phyloP scores from a whole-genome alignment of 768 basidiomycete genomes.

The Boletus eberwhitei region DNA sequence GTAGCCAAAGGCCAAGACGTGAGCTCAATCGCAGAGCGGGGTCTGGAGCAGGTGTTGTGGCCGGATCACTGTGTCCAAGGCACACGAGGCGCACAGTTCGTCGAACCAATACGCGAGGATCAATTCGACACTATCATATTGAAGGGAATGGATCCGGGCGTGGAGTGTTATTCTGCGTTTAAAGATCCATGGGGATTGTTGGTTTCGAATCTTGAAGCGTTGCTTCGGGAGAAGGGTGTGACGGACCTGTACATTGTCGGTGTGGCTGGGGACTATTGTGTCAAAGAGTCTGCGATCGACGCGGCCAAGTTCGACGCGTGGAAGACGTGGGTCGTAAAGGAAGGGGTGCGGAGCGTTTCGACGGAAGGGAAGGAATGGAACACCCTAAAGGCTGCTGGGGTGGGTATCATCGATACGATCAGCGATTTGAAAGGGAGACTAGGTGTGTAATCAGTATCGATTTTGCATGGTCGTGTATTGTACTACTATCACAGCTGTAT shows the following conservation, averaged over 20 bases:
- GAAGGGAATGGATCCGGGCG: constrained; percentile 54
- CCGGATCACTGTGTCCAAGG: constrained; percentile 74
- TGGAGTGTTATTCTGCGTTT: constrained; percentile 86
- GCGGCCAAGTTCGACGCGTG: constrained; percentile 44
- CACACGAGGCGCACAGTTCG: constrained; percentile 58
- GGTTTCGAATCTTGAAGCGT: constrained; percentile 44
- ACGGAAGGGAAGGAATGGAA: constrained; percentile 36
- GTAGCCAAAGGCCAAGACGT: constrained; percentile 26
- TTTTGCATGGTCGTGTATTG: neutral
- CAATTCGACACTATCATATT: constrained; percentile 42
- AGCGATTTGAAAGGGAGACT: constrained; percentile 29
- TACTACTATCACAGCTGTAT: neutral
- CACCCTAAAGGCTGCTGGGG: constrained; percentile 35
- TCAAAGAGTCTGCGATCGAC: constrained; percentile 57
- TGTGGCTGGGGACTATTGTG: constrained; percentile 79
- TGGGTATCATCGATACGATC: constrained; percentile 30
- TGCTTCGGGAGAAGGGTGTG: constrained; percentile 42
- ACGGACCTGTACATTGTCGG: constrained; percentile 62
- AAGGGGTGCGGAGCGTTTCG: constrained; percentile 44
- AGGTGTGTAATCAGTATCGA: neutral
- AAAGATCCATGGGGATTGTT: constrained; percentile 50
- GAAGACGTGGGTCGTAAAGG: constrained; percentile 47
- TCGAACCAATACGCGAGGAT: constrained; percentile 44
- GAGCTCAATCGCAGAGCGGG: constrained; percentile 19
- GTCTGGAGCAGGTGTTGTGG: constrained; percentile 62